Evolutionary conservation across 108 stramenopile genomes (phyloP), one percentile per base, ranked within the genome.

Genomic region (Thalassiosira profunda): DNA sequence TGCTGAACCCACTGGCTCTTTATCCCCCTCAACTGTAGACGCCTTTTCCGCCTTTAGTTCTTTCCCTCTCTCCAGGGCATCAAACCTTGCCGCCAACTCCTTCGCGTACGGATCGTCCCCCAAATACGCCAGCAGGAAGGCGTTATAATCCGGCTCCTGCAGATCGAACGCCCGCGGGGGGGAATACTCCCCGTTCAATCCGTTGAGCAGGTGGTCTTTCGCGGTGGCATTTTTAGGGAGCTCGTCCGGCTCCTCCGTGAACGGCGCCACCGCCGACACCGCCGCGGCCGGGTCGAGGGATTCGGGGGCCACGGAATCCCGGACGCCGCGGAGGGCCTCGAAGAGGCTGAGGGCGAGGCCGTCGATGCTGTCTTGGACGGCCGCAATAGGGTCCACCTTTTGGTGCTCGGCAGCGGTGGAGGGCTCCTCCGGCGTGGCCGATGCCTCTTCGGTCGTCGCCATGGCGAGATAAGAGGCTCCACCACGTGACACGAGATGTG

Each of bases 271-370:
- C 69, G n/a, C 59, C 58, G 24, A 31, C 24, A 51, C 23, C n/a
- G 12, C 61, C 60, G 40, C 38, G 23, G 31, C 45, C 0, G 33
- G 15, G 6, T 63, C 26, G 26, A 57, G 38, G 12, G 75, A 92
- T 57, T 88, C 84, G 15, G 93, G 86, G 4, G 88, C 89, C 0
- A 91, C 87, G 8, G 94, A 89, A 63, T 95, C 91, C 17, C 94
- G 86, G 10, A 92, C 74, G 4, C 86, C 85, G n/a, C 94, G 82
- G 29, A 95, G 66, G 12, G 91, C 94, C 66, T 95, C 94, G 67
- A 95, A 95, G 63, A 95, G 83, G 36, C 91, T 85, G 23, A 95
- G 75, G 17, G 91, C 88, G 5, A 95, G 81, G 34, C 84, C 74
- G 63, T 84, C 81, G 29, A 94, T 85, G 46, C 76, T 84, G 70